Conservation (phyloP, 2,329 filamentous ascomycete species). For the Thyridium curvatum region DNA sequence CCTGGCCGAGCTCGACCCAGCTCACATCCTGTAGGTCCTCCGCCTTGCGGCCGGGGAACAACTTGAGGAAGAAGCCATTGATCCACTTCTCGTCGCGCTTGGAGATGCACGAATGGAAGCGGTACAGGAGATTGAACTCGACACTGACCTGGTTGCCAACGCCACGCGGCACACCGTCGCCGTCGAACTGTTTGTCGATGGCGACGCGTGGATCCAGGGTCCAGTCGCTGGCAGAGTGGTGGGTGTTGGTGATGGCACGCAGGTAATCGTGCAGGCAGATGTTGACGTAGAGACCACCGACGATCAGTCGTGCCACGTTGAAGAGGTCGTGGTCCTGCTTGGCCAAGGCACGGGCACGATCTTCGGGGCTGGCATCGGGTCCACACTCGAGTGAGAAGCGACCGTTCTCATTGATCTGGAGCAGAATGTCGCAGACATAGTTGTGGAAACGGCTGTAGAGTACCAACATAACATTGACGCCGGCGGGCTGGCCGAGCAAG, state of each 20-base stretch:
- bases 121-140: slow-evolving; percentile 48
- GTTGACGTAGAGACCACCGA: slow-evolving; percentile 51
- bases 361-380: slow-evolving; percentile 15
- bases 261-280: slow-evolving; percentile 33
- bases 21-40: slow-evolving; percentile 34
- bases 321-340: slow-evolving; percentile 32
- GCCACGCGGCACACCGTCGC: slow-evolving; percentile 23
- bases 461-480: slow-evolving; percentile 61
- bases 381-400: slow-evolving; percentile 43
- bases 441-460: slow-evolving; percentile 69
- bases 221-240: slow-evolving; percentile 17
- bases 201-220: slow-evolving; percentile 20
- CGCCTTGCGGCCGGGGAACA: slow-evolving; percentile 23
- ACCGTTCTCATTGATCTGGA: slow-evolving; percentile 60
- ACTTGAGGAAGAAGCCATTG: slow-evolving; percentile 23
- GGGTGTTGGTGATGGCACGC: slow-evolving; percentile 31
- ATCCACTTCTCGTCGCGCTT: slow-evolving; percentile 37
- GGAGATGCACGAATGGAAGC: slow-evolving; percentile 40
- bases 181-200: slow-evolving; percentile 15
- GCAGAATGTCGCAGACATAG: slow-evolving; percentile 53
- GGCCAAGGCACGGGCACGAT: slow-evolving; percentile 21
- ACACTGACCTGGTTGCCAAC: slow-evolving; percentile 43
- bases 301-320: slow-evolving; percentile 34
- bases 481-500: slow-evolving; percentile 59
- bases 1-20: slow-evolving; percentile 38